Percentiles rank a stretch among this genome's conserved stretches.
phyloP scores from a whole-genome alignment of 345 rosid genomes.

The Mercurialis annua region DNA sequence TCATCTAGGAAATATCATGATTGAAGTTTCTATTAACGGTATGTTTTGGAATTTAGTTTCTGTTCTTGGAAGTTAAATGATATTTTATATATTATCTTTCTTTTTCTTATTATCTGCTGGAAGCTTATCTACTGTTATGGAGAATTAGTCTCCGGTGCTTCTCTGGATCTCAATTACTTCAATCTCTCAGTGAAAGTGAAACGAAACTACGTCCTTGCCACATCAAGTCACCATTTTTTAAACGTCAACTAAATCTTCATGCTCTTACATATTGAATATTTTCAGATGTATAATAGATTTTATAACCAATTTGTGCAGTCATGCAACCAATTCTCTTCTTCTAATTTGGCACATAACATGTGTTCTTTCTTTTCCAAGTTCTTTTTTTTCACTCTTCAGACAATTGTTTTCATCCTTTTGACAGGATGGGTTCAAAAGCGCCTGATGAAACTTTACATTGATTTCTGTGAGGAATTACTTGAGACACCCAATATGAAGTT shows the following conservation, averaged over 20 bases:
- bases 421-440: slow-evolving; percentile 97
- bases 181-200: neutral
- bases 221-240: neutral
- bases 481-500: slow-evolving; percentile 78
- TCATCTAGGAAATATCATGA: slow-evolving; percentile 35
- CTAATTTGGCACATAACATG: neutral
- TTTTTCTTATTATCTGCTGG: neutral
- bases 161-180: neutral
- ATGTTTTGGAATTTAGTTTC: neutral
- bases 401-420: slow-evolving; percentile 16
- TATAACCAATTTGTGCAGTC: neutral
- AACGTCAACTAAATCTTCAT: neutral
- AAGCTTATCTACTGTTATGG: neutral
- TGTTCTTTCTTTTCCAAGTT: neutral
- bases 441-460: slow-evolving; percentile 77
- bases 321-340: neutral
- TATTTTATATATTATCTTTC: neutral
- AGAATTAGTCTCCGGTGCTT: neutral
- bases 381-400: neutral
- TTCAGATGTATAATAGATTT: neutral
- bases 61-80: neutral
- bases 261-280: slow-evolving; percentile 1
- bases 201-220: neutral
- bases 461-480: slow-evolving; percentile 59
- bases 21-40: slow-evolving; percentile 72